Conservation (phyloP, 2,329 filamentous ascomycete genomes). For the Sarocladium oryzae region DNA sequence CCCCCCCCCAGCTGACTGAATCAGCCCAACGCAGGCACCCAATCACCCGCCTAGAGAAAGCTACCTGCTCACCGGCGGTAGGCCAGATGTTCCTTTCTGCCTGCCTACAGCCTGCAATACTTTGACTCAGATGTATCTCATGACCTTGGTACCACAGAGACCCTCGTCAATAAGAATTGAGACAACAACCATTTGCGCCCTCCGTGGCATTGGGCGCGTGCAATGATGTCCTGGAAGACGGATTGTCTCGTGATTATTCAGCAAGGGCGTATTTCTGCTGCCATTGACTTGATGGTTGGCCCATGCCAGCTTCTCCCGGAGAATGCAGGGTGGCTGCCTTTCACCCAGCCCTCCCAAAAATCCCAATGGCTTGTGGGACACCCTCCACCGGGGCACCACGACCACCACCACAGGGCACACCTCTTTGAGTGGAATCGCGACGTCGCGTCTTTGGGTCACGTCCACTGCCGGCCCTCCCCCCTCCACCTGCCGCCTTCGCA, state of each 20-base stretch:
- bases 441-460: constrained; percentile 6
- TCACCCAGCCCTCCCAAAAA: too few relatives aligned
- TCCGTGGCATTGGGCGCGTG: background rate
- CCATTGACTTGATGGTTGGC: background rate
- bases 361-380: too few relatives aligned
- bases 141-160: background rate
- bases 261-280: too few relatives aligned
- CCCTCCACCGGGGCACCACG: too few relatives aligned
- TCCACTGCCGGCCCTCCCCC: constrained; percentile 5
- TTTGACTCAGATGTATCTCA: constrained; percentile 3
- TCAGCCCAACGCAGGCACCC: background rate
- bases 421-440: constrained; percentile 8
- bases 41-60: background rate
- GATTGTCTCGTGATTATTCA: background rate
- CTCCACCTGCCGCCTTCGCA: background rate
- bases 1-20: background rate
- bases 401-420: background rate
- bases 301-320: background rate
- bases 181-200: background rate
- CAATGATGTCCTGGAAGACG: background rate
- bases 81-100: constrained; percentile 8
- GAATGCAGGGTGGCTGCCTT: too few relatives aligned
- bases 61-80: background rate
- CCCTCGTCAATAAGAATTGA: too few relatives aligned
- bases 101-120: constrained; percentile 4